Evolutionary conservation across 306 rosid species (phyloP).

Genomic region (Argentina anserina): DNA sequence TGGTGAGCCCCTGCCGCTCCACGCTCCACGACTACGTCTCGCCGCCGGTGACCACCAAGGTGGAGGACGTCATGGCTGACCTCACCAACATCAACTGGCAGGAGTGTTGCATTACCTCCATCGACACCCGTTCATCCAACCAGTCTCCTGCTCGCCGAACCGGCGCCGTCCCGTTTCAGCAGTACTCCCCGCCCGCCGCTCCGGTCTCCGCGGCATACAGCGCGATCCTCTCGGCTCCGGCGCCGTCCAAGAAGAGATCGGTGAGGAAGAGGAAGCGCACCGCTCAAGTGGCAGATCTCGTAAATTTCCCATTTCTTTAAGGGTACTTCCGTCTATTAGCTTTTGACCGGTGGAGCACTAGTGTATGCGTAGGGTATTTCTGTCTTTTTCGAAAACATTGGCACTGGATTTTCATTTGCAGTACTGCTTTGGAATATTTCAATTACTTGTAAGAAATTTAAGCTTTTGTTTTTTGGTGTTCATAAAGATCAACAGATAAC

Average conservation of each 20-base stretch:
- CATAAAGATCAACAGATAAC: background rate
- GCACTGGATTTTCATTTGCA: background rate
- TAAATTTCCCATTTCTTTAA: background rate
- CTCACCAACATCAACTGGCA: slow-evolving; percentile 63
- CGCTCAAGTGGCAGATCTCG: background rate
- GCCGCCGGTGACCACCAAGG: slow-evolving; percentile 25
- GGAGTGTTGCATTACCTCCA: slow-evolving; percentile 73
- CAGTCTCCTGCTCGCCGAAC: background rate
- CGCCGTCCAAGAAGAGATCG: background rate
- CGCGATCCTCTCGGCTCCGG: background rate
- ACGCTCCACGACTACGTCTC: slow-evolving; percentile 50
- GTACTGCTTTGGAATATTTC: background rate
- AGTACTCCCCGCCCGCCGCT: background rate
- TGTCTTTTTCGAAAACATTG: background rate
- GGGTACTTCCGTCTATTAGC: background rate
- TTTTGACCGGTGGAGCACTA: background rate
- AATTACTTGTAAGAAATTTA: background rate
- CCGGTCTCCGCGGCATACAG: background rate
- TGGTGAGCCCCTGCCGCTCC: slow-evolving; percentile 55
- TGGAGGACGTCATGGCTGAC: slow-evolving; percentile 52
- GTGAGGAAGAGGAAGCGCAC: slow-evolving; percentile 20
- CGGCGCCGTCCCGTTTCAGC: background rate
- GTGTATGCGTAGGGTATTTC: background rate
- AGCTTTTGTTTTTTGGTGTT: background rate
- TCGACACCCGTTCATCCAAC: slow-evolving; percentile 39